Base-by-base conservation (phyloP, 495 filamentous ascomycete species). In the Podospora pseudopauciseta region DNA sequence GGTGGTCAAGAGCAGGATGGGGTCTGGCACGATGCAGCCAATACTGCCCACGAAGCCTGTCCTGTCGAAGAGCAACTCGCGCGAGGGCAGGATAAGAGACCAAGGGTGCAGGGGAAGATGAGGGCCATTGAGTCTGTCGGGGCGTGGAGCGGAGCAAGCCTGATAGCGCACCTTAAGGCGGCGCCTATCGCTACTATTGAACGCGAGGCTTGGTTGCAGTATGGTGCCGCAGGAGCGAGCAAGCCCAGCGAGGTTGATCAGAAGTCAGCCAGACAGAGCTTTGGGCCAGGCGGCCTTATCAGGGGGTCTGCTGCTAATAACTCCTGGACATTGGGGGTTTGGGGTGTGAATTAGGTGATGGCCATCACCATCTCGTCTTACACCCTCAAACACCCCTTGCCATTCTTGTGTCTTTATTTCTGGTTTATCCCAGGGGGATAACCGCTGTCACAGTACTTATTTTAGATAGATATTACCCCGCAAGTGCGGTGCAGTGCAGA, bases 91-190 rank as follows among this genome's bases (percentile, higher is more conserved):
- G 78, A 84, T 67, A 86, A 86, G 69, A 80, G 80, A 53, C 75
- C 74, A 0, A 78, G 79, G 7, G 80, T 82, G 0, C 75, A 79
- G 19, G 92, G 91, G 6, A 75, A 86, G 19, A 78, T 97, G 26
- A 86, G 92, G 2, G 91, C 89, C 18, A 81, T 97, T 15, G 91
- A 96, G 72, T 92, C 90, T 5, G 80, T 98, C 0, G 95, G 95
- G 0, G 82, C 92, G 5, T 99, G 95, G 94, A 87, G 89, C 49
- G 95, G 95, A 19, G 93, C 89, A 4, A 97, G 93, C 79, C 75
- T 99, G 63, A 79, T 94, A 2, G 89, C 90, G 0, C 88, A 88
- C 63, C 80, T 97, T 71, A 93, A 93, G 71, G 83, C 95, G 28
- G 87, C 88, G 30, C 90, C 92, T 0, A 80, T 93, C 58, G 89